Base-by-base conservation (phyloP, 345 rosid species). In the Raphanus raphanistrum region DNA sequence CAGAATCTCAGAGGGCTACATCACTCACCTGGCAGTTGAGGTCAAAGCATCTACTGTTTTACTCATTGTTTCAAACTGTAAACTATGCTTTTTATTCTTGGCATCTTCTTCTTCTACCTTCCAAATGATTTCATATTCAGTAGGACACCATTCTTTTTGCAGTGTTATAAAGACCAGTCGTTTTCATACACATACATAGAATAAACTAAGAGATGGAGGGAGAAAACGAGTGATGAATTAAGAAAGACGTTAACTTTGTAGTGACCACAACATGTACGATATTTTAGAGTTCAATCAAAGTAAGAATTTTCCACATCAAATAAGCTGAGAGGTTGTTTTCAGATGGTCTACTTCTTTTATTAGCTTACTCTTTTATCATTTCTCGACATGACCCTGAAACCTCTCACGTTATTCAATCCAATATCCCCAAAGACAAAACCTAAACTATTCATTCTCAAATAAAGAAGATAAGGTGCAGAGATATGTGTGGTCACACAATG, bases 61-160 rank as follows among this genome's bases (percentile, higher is more conserved):
- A 48, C 33, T 59, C 62, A 59, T 72, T 48, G 77, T 66, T 59
- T 33, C 73, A 66, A 60, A 72, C 64, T 72, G 38, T 2, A 50
- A 66, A 4, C 45, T 68, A 79, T 73, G 74, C 70, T 54, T 79
- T 79, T 79, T 79, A 66, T 68, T 79, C 60, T 79, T 79, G 82
- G 74, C 73, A 5, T 45, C 69, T 78, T 72, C 70, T 45, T 45
- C 69, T 78, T 72, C 70, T 45, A 58, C 5, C 78, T 50, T 78
- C 16, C 28, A 17, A n/a, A 65, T 77, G 27, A 57, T 48, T 59
- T 67, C 74, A 27, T 61, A 50, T 52, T 72, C 29, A 11, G 78
- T 79, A 61, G 78, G 82, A 50, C 82, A 79, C 59, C 45, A 0
- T 66, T 68, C 63, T 36, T 27, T 28, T 27, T 28, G 48, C 70